phyloP scores from a whole-genome alignment of 2,329 filamentous ascomycete species.

The Mariannaea sp. region DNA sequence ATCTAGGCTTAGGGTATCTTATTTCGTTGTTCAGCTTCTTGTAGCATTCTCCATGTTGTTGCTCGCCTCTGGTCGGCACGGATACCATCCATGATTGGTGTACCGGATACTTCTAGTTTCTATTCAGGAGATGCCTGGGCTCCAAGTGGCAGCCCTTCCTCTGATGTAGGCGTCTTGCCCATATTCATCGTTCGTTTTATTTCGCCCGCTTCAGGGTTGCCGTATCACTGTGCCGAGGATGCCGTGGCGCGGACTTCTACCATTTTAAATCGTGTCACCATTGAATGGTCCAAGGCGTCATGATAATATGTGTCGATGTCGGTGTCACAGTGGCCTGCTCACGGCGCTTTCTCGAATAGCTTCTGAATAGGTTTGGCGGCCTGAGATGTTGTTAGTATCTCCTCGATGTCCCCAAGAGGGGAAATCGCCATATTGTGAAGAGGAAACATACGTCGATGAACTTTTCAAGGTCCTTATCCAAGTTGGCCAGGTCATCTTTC shows the following conservation, averaged over 20 bases:
- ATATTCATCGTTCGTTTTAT: not conserved
- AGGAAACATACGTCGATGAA: slow-evolving; percentile 78
- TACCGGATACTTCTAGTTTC: not conserved
- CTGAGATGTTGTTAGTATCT: slow-evolving; percentile 48
- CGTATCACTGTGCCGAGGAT: not conserved
- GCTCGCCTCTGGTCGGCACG: not conserved
- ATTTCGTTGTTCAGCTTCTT: not conserved
- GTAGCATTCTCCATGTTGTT: not conserved
- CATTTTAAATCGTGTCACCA: not conserved
- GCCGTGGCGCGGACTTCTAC: not conserved
- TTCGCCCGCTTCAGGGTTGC: not conserved
- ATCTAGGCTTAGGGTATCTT: slow-evolving; percentile 13
- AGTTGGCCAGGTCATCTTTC: slow-evolving; percentile 87
- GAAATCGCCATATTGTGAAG: not conserved
- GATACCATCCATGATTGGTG: not conserved
- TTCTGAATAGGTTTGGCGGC: slow-evolving; percentile 88
- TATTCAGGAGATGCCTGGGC: not conserved
- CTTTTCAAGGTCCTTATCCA: slow-evolving; percentile 91
- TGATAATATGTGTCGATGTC: not conserved
- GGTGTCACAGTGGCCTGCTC: not conserved
- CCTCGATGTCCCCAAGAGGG: not conserved
- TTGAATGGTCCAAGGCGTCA: not conserved
- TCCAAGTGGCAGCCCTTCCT: not conserved
- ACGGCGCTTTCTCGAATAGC: slow-evolving; percentile 76
- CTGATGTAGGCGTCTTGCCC: not conserved